Percentiles rank a stretch among this genome's conserved stretches.
Conservation (phyloP, 805 yeast genomes). For the Diddensiella transvaalensis region DNA sequence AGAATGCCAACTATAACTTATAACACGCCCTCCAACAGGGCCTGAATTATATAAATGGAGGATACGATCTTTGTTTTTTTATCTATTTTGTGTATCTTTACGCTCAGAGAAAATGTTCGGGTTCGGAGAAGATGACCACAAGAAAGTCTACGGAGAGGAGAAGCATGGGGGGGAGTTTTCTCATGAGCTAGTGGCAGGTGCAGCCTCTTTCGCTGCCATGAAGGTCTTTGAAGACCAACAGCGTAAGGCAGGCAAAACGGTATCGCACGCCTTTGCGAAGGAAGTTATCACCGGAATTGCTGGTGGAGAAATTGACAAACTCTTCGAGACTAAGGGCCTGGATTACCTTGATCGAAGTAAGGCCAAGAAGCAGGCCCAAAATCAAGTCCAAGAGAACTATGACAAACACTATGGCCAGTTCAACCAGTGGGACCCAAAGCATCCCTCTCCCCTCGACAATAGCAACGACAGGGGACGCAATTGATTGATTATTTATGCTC, state of each 20-base stretch:
- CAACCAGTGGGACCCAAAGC: slow-evolving; percentile 22
- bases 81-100: too few species aligned
- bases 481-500: too few species aligned
- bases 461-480: too few species aligned
- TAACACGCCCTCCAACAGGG: too few species aligned
- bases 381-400: slow-evolving; percentile 26
- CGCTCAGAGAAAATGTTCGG: slow-evolving; percentile 25
- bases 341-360: slow-evolving; percentile 24
- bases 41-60: too few species aligned
- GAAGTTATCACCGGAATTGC: slow-evolving; percentile 30
- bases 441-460: slow-evolving; percentile 21
- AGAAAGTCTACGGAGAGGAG: slow-evolving; percentile 20
- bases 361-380: slow-evolving; percentile 24
- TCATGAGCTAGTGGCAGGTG: slow-evolving; percentile 31
- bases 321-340: slow-evolving; percentile 31
- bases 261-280: slow-evolving; percentile 30
- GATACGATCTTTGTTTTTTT: too few species aligned
- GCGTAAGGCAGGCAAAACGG: slow-evolving; percentile 30
- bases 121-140: slow-evolving; percentile 18
- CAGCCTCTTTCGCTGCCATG: slow-evolving; percentile 30
- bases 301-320: slow-evolving; percentile 32
- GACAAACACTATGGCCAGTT: slow-evolving; percentile 29
- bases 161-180: slow-evolving; percentile 28
- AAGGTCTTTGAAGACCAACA: slow-evolving; percentile 30
- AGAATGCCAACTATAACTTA: too few species aligned